These are phyloP conservation scores for Cordyceps javanica DNA, from an alignment of 2,329 filamentous ascomycete genomes.

Conservation along the genomic window DNA sequence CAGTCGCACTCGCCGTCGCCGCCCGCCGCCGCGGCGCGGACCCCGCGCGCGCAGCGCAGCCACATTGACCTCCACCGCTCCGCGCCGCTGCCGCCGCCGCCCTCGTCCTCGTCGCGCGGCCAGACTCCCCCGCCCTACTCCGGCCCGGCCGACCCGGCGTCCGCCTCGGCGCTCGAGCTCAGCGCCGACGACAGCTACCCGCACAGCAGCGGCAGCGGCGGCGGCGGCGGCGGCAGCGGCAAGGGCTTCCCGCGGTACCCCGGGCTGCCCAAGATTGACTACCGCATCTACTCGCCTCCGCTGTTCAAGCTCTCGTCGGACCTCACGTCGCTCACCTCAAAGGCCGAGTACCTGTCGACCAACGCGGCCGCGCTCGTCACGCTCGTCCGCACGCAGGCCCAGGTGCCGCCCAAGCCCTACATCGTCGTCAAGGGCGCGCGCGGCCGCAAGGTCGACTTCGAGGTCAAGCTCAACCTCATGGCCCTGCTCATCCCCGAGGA, in stretches of 20 bases:
- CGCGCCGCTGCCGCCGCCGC: not conserved
- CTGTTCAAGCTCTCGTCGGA: conserved; percentile 46
- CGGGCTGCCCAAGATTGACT: conserved; percentile 43
- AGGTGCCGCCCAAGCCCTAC: conserved; percentile 49
- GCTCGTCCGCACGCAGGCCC: conserved; percentile 42
- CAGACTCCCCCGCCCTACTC: conserved; percentile 30
- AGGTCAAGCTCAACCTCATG: conserved; percentile 50
- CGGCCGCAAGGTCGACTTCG: conserved; percentile 42
- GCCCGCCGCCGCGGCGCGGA: not conserved
- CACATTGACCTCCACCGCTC: not conserved
- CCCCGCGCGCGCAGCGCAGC: not conserved
- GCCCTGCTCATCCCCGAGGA: conserved; percentile 44
- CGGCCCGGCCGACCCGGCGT: conserved; percentile 22
- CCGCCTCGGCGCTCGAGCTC: conserved; percentile 11
- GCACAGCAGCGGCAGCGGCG: conserved; percentile 14
- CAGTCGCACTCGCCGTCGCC: not conserved
- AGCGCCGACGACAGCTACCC: conserved; percentile 12
- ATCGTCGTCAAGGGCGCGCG: conserved; percentile 43
- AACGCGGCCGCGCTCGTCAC: conserved; percentile 39
- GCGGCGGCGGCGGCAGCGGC: no score
- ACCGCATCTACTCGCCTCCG: conserved; percentile 46
- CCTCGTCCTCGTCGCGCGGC: not conserved
- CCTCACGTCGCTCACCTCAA: conserved; percentile 39
- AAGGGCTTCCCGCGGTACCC: conserved; percentile 32
- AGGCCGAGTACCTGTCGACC: conserved; percentile 42